A percentile compares a stretch with the other conserved stretches of the same genome.
Conservation (phyloP, 768 basidiomycete species). For the Plicaturopsis crispa region DNA sequence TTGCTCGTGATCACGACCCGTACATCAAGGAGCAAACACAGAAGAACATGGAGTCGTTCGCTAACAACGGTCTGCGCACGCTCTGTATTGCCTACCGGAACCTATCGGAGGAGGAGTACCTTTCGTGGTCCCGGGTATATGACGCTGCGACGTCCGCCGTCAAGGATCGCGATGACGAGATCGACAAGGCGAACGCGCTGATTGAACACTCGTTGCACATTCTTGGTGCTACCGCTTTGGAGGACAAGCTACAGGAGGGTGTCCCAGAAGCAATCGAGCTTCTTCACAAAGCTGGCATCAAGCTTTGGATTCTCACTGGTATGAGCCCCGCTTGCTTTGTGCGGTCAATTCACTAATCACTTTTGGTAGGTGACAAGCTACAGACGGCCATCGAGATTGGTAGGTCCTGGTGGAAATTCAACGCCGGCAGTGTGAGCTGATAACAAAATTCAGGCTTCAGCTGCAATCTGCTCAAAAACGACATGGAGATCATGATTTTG, state of each 20-base stretch:
- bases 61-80: conserved; percentile 88
- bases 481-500: conserved; percentile 97
- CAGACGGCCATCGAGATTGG: conserved; percentile 99
- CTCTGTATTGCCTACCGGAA: conserved; percentile 82
- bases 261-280: conserved; percentile 95
- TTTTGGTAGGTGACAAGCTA: conserved; percentile 77
- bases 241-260: conserved; percentile 96
- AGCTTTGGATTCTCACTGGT: conserved; percentile 97
- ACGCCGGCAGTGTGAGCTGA: conserved; percentile 1
- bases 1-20: conserved; percentile 69
- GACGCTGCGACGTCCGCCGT: conserved; percentile 76
- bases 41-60: conserved; percentile 88
- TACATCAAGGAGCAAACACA: conserved; percentile 56
- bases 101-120: conserved; percentile 77
- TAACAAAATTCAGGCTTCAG: too few relatives aligned
- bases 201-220: conserved; percentile 82
- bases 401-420: conserved; percentile 23
- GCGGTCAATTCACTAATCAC: neutral
- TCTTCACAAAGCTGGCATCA: conserved; percentile 90
- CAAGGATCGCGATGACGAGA: conserved; percentile 81
- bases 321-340: conserved; percentile 10
- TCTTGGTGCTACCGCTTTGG: conserved; percentile 90
- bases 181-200: conserved; percentile 79
- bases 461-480: conserved; percentile 88
- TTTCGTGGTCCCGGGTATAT: conserved; percentile 70